Conservation (phyloP, 805 yeast genomes). For the Zygosaccharomyces gambellarensis region DNA sequence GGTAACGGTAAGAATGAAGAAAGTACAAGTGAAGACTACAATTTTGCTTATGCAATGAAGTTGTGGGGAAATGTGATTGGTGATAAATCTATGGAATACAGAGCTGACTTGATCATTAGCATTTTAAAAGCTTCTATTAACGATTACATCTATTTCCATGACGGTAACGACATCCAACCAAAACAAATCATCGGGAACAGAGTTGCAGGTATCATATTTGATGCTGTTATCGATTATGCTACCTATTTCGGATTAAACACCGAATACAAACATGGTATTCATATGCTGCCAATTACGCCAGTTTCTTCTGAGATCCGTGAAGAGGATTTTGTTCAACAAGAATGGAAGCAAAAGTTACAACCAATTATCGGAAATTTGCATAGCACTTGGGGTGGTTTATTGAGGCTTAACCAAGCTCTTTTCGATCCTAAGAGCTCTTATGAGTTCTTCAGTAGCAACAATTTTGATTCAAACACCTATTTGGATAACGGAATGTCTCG, state of each 20-base stretch:
- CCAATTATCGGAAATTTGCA: constrained; percentile 39
- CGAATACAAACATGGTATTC: constrained; percentile 72
- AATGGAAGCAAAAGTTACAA: constrained; percentile 42
- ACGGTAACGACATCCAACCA: constrained; percentile 50
- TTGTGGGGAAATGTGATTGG: constrained; percentile 60
- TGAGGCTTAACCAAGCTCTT: constrained; percentile 38
- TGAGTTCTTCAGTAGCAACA: constrained; percentile 36
- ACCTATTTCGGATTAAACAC: constrained; percentile 61
- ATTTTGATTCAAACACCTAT: constrained; percentile 34
- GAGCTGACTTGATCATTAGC: not conserved
- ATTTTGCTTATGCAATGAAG: constrained; percentile 58
- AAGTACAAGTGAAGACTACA: constrained; percentile 67
- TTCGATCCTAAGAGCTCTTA: constrained; percentile 42
- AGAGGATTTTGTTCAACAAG: constrained; percentile 41
- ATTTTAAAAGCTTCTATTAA: constrained; percentile 47
- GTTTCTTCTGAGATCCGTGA: constrained; percentile 43
- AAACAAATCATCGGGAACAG: constrained; percentile 48
- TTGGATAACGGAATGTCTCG: constrained; percentile 60
- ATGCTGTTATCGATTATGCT: constrained; percentile 67
- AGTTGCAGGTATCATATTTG: constrained; percentile 66
- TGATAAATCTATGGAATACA: constrained; percentile 40
- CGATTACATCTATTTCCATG: constrained; percentile 47
- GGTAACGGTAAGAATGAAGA: constrained; percentile 38
- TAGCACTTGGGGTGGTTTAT: constrained; percentile 63
- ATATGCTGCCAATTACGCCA: constrained; percentile 62